Evolutionary conservation across 1,139 yeast species (phyloP).

Genomic region (Yamadazyma epiphylla): DNA sequence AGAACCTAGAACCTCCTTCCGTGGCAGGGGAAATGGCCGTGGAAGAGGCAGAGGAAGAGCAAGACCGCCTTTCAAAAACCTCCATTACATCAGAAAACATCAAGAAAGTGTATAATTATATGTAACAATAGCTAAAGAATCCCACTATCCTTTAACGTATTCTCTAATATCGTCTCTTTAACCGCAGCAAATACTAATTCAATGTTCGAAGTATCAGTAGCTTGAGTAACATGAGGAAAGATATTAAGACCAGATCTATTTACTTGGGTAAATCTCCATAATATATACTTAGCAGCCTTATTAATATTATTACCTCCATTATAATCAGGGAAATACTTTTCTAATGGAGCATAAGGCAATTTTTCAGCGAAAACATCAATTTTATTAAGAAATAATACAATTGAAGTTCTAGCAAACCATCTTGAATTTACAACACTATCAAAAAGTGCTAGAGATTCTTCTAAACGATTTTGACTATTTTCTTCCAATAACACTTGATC

Average conservation of each 20-base stretch:
- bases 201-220: constrained; percentile 89
- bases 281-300: constrained; percentile 90
- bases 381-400: constrained; percentile 82
- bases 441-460: constrained; percentile 79
- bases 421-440: constrained; percentile 92
- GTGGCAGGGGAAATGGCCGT: constrained; percentile 10
- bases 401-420: constrained; percentile 86
- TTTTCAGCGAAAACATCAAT: constrained; percentile 88
- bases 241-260: constrained; percentile 79
- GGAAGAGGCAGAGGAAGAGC: constrained; percentile 16
- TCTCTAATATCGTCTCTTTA: constrained; percentile 83
- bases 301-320: constrained; percentile 85
- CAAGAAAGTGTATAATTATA: constrained; percentile 4
- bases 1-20: too few relatives aligned
- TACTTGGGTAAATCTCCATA: constrained; percentile 86
- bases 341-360: constrained; percentile 76
- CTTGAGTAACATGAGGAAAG: constrained; percentile 91
- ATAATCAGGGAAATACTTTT: constrained; percentile 83
- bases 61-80: constrained; percentile 16
- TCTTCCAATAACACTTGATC: constrained; percentile 86
- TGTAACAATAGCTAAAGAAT: constrained; percentile 1
- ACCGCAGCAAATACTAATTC: constrained; percentile 89
- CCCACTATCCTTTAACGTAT: constrained; percentile 82
- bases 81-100: constrained; percentile 24
- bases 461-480: constrained; percentile 72